Evolutionary conservation across 208 protist genomes (phyloP).

Genomic region (Trypanosoma cruzi): DNA sequence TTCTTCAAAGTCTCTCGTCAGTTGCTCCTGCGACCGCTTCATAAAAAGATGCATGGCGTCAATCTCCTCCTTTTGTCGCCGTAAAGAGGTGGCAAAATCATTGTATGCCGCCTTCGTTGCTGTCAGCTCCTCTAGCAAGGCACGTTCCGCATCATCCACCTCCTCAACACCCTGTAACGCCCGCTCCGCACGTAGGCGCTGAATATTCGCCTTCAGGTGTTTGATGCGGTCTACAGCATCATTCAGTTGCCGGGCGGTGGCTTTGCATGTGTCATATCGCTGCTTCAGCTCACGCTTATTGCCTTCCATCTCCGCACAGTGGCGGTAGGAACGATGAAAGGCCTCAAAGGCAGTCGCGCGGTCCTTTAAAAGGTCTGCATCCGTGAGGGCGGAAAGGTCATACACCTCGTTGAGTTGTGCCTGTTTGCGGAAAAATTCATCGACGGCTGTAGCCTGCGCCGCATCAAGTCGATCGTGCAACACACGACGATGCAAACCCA

Average conservation of each 20-base stretch:
- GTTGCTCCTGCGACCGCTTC: conserved; percentile 81
- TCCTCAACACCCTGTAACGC: conserved; percentile 67
- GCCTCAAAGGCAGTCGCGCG: conserved; percentile 82
- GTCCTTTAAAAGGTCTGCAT: conserved; percentile 74
- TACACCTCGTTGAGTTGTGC: conserved; percentile 37
- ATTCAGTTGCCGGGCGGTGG: conserved; percentile 66
- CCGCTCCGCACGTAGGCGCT: conserved; percentile 80
- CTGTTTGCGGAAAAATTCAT: conserved; percentile 55
- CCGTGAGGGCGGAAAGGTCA: conserved; percentile 67
- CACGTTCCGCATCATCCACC: conserved; percentile 48
- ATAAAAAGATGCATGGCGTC: conserved; percentile 89
- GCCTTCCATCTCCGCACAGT: conserved; percentile 71
- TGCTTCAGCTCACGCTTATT: conserved; percentile 71
- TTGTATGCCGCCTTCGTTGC: conserved; percentile 64
- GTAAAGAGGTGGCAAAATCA: conserved; percentile 39
- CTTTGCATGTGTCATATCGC: conserved; percentile 73
- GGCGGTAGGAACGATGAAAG: conserved; percentile 85
- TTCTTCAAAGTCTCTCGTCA: conserved; percentile 85
- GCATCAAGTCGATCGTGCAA: conserved; percentile 32
- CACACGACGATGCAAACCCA: conserved; percentile 5
- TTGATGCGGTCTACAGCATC: conserved; percentile 73
- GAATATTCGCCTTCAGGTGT: conserved; percentile 63
- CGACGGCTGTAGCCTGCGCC: conserved; percentile 45
- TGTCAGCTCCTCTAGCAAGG: conserved; percentile 39
- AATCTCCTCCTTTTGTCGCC: conserved; percentile 79